Conservation (phyloP, 1,284 basidiomycete genomes). For the Cryptococcus hybrid region DNA sequence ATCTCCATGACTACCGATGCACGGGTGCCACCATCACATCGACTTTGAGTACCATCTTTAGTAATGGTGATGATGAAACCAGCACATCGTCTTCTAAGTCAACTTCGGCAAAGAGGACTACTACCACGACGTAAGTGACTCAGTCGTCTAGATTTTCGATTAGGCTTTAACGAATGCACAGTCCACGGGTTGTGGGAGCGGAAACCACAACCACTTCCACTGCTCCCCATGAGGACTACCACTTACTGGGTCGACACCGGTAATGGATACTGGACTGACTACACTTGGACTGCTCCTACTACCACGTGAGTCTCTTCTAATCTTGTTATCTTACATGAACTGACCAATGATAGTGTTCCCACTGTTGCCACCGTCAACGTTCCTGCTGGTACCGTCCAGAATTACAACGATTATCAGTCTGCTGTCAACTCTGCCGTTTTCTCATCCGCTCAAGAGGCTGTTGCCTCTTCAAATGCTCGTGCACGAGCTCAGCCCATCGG, state of each 20-base stretch:
- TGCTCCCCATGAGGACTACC: constrained; percentile 28
- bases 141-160: no score
- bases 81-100: constrained; percentile 12
- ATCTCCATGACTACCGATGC: constrained; percentile 28
- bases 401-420: constrained; percentile 30
- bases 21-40: constrained; percentile 20
- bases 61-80: constrained; percentile 4
- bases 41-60: constrained; percentile 15
- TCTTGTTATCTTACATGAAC: background rate
- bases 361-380: constrained; percentile 30
- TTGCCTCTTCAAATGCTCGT: background rate
- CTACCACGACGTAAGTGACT: constrained; percentile 15
- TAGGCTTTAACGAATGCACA: no score
- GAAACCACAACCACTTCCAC: constrained; percentile 5
- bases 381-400: constrained; percentile 31
- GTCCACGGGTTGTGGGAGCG: no score
- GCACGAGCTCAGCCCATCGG: constrained; percentile 1
- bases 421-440: constrained; percentile 28
- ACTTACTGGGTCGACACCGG: constrained; percentile 36
- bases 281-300: constrained; percentile 35
- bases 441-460: constrained; percentile 15
- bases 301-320: constrained; percentile 15
- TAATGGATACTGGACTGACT: constrained; percentile 26
- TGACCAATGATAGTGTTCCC: constrained; percentile 12
- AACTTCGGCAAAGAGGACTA: constrained; percentile 2